Percentiles rank a stretch among this genome's conserved stretches.
Conservation (phyloP, 495 filamentous ascomycete genomes). For the Talaromyces thailandensis region DNA sequence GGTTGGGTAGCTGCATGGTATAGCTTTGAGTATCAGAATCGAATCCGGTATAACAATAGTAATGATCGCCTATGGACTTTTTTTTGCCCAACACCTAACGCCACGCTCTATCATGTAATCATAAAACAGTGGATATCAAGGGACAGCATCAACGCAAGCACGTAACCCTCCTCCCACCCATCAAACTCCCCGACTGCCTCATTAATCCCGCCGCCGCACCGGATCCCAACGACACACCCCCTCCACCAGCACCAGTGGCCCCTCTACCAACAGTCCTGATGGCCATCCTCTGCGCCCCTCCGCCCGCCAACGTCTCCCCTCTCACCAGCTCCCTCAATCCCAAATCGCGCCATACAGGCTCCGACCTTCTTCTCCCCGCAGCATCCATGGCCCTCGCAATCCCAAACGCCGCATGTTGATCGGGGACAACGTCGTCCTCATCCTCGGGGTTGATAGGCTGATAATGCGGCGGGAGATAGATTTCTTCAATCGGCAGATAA, state of each 20-base stretch:
- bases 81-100: conserved; percentile 4
- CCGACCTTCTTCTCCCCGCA: conserved; percentile 38
- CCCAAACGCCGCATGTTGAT: conserved; percentile 95
- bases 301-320: conserved; percentile 12
- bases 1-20: neutral
- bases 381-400: conserved; percentile 70
- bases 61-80: neutral
- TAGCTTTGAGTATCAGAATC: neutral
- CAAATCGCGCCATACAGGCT: conserved; percentile 80
- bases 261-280: conserved; percentile 33
- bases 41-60: neutral
- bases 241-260: conserved; percentile 10
- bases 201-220: conserved; percentile 13
- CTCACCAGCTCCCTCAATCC: conserved; percentile 65
- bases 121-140: neutral
- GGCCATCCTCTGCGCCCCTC: conserved; percentile 53
- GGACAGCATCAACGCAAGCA: conserved; percentile 23
- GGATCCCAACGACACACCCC: neutral
- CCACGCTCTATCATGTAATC: neutral
- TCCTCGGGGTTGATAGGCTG: conserved; percentile 95
- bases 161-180: conserved; percentile 29
- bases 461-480: conserved; percentile 82
- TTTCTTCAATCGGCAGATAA: conserved; percentile 51
- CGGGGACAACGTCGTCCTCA: conserved; percentile 94
- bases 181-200: conserved; percentile 24